A percentile compares a stretch with the other conserved stretches of the same genome.
Evolutionary conservation across 176 grass and related monocot species (phyloP).

Genomic region (Stipa capillata): DNA sequence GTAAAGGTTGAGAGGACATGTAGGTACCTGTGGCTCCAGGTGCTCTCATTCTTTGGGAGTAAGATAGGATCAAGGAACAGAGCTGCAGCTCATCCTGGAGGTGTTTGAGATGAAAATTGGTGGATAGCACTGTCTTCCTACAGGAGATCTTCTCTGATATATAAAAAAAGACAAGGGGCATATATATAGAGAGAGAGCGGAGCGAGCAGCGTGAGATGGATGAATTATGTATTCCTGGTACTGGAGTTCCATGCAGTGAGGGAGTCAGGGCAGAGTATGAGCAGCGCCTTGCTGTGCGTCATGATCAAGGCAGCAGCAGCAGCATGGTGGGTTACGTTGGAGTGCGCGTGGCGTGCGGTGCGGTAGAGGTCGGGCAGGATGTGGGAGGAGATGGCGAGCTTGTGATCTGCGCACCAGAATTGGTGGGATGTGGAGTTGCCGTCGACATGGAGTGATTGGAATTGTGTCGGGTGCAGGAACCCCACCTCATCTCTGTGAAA

Average conservation of each 20-base stretch:
- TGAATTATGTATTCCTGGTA: too few relatives aligned
- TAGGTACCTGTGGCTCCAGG: slow-evolving; percentile 52
- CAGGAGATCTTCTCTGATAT: neutral
- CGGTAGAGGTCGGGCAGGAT: slow-evolving; percentile 42
- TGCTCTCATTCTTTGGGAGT: slow-evolving; percentile 59
- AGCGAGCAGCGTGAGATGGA: too few relatives aligned
- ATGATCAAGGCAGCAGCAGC: slow-evolving; percentile 24
- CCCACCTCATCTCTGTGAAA: slow-evolving; percentile 71
- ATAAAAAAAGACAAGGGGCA: neutral
- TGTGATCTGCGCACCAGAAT: slow-evolving; percentile 74
- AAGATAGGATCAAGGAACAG: slow-evolving; percentile 55
- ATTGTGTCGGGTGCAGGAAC: slow-evolving; percentile 61
- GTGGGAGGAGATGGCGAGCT: slow-evolving; percentile 61
- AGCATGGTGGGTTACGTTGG: neutral
- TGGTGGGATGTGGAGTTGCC: neutral
- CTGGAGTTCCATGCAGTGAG: slow-evolving; percentile 76
- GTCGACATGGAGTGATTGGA: slow-evolving; percentile 30
- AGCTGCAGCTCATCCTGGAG: slow-evolving; percentile 58
- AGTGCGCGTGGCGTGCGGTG: slow-evolving; percentile 27
- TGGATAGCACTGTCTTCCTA: slow-evolving; percentile 55
- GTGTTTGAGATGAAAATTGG: slow-evolving; percentile 5
- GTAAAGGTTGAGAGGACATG: neutral
- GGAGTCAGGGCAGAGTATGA: slow-evolving; percentile 70
- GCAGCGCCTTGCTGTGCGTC: slow-evolving; percentile 57
- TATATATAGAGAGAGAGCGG: neutral